Conservation (phyloP, 2,329 filamentous ascomycete genomes). For the Esteya vermicola region DNA sequence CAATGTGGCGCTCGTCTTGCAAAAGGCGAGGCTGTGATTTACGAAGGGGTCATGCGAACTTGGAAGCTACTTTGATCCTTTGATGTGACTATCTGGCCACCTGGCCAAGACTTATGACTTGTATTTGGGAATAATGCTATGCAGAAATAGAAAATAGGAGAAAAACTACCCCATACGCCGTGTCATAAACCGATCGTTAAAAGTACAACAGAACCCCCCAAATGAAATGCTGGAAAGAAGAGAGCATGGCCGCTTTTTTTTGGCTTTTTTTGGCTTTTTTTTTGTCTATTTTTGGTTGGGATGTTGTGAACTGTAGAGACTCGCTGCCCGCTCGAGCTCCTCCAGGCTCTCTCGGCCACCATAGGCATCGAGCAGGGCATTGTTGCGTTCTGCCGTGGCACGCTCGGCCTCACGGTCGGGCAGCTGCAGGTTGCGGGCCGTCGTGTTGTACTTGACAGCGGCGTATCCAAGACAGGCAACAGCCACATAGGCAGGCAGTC, state of each 20-base stretch:
- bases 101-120: too few relatives aligned
- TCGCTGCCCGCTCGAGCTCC: slow-evolving; percentile 17
- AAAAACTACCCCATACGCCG: too few relatives aligned
- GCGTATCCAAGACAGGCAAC: slow-evolving; percentile 6
- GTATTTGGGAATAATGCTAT: too few relatives aligned
- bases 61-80: too few relatives aligned
- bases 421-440: not conserved
- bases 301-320: slow-evolving; percentile 13
- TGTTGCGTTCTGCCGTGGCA: too few relatives aligned
- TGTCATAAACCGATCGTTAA: too few relatives aligned
- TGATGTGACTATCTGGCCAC: too few relatives aligned
- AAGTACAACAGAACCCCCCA: too few relatives aligned
- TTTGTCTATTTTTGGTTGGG: not conserved
- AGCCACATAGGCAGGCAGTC: slow-evolving; percentile 5
- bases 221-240: too few relatives aligned
- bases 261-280: not conserved
- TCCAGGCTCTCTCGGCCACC: slow-evolving; percentile 17
- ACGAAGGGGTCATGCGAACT: not conserved
- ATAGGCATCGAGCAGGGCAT: slow-evolving; percentile 17
- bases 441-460: slow-evolving; percentile 1
- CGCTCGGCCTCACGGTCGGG: slow-evolving; percentile 1
- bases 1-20: slow-evolving; percentile 5
- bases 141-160: too few relatives aligned
- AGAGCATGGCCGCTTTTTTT: too few relatives aligned
- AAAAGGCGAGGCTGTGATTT: not conserved